These are phyloP conservation scores for Zymoseptoria ardabiliae DNA, from an alignment of 2,329 filamentous ascomycete species.

Conservation along the genomic window DNA sequence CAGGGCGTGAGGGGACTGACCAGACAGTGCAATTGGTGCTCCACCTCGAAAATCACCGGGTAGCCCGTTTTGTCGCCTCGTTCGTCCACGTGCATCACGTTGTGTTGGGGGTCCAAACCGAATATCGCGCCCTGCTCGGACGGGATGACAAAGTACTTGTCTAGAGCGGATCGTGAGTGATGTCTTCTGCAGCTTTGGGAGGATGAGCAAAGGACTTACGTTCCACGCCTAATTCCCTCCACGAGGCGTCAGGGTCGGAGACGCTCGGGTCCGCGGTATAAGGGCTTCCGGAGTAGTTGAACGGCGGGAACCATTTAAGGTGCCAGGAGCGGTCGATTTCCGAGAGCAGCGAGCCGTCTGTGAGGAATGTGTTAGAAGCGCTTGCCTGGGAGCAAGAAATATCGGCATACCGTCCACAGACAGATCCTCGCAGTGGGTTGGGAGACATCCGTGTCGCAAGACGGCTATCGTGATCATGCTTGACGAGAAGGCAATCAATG, in stretches of 20 bases:
- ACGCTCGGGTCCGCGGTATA: background rate
- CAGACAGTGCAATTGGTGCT: background rate
- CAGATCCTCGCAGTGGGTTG: background rate
- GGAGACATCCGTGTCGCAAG: no score
- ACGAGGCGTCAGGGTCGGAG: background rate
- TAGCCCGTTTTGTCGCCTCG: background rate
- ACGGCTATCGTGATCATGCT: background rate
- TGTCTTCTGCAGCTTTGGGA: no score
- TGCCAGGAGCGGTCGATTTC: background rate
- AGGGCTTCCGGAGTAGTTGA: background rate
- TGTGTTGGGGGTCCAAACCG: background rate
- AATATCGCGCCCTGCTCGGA: background rate
- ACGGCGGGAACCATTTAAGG: background rate
- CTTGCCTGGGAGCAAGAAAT: no score
- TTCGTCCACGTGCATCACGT: background rate
- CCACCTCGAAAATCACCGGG: background rate
- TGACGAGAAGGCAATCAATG: background rate
- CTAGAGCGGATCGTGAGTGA: background rate
- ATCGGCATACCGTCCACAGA: background rate
- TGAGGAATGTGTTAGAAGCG: no score
- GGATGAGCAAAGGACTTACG: background rate
- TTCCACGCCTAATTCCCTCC: background rate
- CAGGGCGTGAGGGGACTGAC: background rate
- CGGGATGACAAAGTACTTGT: background rate
- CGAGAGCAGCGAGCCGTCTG: background rate